A percentile compares a stretch with the other conserved stretches of the same genome.
phyloP scores from a whole-genome alignment of 345 rosid species.

The Populus davidiana region DNA sequence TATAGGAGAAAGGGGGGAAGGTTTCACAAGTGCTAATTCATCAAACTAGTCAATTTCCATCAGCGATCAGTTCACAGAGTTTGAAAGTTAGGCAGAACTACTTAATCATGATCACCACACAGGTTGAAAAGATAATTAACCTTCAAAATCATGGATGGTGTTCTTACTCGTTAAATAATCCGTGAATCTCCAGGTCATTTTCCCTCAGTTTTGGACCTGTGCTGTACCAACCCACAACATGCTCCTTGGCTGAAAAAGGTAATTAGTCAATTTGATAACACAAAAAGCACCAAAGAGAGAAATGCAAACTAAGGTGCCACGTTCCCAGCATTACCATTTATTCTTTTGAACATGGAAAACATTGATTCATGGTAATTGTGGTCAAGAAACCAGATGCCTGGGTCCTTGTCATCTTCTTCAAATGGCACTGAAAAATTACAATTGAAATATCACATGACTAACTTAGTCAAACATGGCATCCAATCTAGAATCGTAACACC shows the following conservation, averaged over 20 bases:
- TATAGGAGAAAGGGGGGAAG: not conserved
- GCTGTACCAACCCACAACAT: constrained; percentile 96
- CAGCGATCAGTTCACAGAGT: not conserved
- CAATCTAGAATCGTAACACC: not conserved
- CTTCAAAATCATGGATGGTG: not conserved
- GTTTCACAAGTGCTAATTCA: not conserved
- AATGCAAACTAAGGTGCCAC: not conserved
- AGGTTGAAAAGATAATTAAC: not conserved
- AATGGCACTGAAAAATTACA: constrained; percentile 63
- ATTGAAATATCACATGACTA: not conserved
- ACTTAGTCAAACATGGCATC: not conserved
- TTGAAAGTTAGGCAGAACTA: not conserved
- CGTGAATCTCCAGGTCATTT: constrained; percentile 83
- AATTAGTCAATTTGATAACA: not conserved
- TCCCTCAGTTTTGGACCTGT: constrained; percentile 88
- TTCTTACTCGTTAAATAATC: constrained; percentile 64
- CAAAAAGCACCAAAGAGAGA: not conserved
- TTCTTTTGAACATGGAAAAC: constrained; percentile 98
- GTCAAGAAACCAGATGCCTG: constrained; percentile 93
- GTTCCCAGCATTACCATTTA: constrained; percentile 53
- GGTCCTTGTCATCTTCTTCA: constrained; percentile 93
- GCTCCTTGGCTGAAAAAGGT: constrained; percentile 75
- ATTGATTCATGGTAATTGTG: constrained; percentile 94
- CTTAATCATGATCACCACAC: not conserved
- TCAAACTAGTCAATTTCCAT: not conserved